Percentiles rank a stretch among this genome's conserved stretches.
These are phyloP conservation scores for Adenanthera pavonina DNA, from an alignment of 306 rosid genomes.

Conservation along the genomic window DNA sequence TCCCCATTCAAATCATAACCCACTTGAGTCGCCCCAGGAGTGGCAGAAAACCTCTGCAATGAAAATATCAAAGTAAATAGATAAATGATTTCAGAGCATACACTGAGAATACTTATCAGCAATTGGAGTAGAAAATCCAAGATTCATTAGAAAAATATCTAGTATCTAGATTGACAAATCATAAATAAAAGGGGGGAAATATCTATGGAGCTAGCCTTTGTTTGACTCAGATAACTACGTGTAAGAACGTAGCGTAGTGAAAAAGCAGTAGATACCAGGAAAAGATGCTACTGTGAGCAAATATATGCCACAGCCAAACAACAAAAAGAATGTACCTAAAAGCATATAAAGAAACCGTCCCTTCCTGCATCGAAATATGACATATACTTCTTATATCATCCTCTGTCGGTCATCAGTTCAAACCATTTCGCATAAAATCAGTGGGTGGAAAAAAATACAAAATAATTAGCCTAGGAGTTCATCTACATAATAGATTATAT, in stretches of 20 bases:
- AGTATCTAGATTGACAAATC: not conserved
- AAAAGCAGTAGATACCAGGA: constrained; percentile 46
- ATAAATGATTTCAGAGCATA: constrained; percentile 23
- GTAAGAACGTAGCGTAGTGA: constrained; percentile 40
- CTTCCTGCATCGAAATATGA: constrained; percentile 37
- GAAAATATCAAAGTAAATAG: constrained; percentile 23
- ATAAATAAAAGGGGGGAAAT: constrained; percentile 7
- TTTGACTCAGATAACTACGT: constrained; percentile 42
- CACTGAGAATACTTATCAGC: constrained; percentile 20
- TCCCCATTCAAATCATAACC: constrained; percentile 96
- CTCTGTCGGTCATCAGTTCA: constrained; percentile 35
- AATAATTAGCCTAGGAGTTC: constrained; percentile 31
- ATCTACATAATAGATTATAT: constrained; percentile 33
- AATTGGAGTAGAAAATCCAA: constrained; percentile 22
- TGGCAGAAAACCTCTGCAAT: constrained; percentile 48
- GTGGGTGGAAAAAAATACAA: not conserved
- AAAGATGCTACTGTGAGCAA: constrained; percentile 47
- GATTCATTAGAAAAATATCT: constrained; percentile 8
- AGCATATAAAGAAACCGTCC: constrained; percentile 36
- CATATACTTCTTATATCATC: constrained; percentile 25
- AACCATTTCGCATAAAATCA: constrained; percentile 29
- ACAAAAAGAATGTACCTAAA: constrained; percentile 49
- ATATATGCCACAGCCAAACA: constrained; percentile 42
- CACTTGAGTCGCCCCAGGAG: constrained; percentile 48
- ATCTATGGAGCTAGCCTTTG: constrained; percentile 26